Evolutionary conservation across 2,329 filamentous ascomycete genomes (phyloP).

Genomic region (Balansia obtecta): DNA sequence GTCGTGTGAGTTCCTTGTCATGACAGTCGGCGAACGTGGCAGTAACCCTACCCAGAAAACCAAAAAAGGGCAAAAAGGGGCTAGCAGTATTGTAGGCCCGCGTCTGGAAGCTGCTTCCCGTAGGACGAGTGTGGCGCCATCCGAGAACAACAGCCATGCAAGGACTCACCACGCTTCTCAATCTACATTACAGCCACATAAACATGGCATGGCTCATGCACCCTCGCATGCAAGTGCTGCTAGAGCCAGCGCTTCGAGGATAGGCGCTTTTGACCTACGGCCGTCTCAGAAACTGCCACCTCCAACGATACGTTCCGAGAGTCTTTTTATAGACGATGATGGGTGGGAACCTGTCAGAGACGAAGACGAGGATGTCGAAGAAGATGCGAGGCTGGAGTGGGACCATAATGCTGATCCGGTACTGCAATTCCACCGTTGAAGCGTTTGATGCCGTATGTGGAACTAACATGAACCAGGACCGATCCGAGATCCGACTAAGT

Average conservation of each 20-base stretch:
- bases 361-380: slow-evolving; percentile 49
- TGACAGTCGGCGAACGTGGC: slow-evolving; percentile 62
- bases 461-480: slow-evolving; percentile 27
- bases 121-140: slow-evolving; percentile 28
- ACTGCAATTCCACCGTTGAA: slow-evolving; percentile 16
- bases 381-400: slow-evolving; percentile 60
- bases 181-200: neutral
- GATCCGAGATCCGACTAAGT: slow-evolving; percentile 30
- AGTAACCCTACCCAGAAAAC: slow-evolving; percentile 34
- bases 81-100: slow-evolving; percentile 21
- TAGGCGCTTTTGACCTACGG: slow-evolving; percentile 32
- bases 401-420: slow-evolving; percentile 55
- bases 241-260: slow-evolving; percentile 22
- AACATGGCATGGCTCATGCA: slow-evolving; percentile 12
- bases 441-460: slow-evolving; percentile 2
- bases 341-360: slow-evolving; percentile 58
- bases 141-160: slow-evolving; percentile 16
- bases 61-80: slow-evolving; percentile 32
- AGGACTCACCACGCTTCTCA: slow-evolving; percentile 11
- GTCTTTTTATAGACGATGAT: slow-evolving; percentile 66
- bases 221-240: slow-evolving; percentile 22
- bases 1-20: slow-evolving; percentile 65
- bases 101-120: slow-evolving; percentile 36
- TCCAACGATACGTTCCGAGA: slow-evolving; percentile 49
- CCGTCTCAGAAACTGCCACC: slow-evolving; percentile 42